phyloP scores from a whole-genome alignment of 2,329 filamentous ascomycete genomes.

The Arthroderma sp. region DNA sequence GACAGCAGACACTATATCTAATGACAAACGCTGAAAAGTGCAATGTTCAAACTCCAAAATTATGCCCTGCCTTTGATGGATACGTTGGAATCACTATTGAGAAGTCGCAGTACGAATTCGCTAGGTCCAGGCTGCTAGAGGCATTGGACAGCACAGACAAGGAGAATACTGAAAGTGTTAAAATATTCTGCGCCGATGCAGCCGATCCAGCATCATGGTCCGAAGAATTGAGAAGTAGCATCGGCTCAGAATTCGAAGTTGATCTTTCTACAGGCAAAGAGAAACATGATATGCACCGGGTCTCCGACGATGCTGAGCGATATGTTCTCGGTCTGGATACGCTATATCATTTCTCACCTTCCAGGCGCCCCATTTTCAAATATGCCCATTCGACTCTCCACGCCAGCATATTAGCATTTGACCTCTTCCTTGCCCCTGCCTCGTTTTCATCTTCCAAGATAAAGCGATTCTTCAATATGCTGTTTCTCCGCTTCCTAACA shows the following conservation, averaged over 20 bases:
- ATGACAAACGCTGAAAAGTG: conserved; percentile 12
- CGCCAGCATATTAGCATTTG: conserved; percentile 44
- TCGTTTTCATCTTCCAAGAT: conserved; percentile 10
- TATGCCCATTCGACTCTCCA: conserved; percentile 29
- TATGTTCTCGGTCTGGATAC: conserved; percentile 41
- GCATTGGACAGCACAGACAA: background rate
- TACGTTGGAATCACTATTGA: conserved; percentile 45
- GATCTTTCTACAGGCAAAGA: background rate
- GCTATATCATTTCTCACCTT: conserved; percentile 45
- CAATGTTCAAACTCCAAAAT: background rate
- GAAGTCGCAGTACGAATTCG: conserved; percentile 30
- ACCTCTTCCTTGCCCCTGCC: conserved; percentile 30
- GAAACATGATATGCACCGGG: background rate
- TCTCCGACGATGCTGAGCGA: conserved; percentile 4
- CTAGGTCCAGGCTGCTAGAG: conserved; percentile 9
- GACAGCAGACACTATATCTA: conserved; percentile 42
- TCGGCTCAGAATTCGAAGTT: background rate
- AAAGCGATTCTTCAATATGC: conserved; percentile 14
- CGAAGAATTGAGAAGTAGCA: conserved; percentile 2
- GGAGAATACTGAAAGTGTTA: background rate
- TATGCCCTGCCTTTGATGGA: conserved; percentile 3
- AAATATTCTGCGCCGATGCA: conserved; percentile 39
- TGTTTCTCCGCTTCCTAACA: conserved; percentile 33
- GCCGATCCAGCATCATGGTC: conserved; percentile 27
- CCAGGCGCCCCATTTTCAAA: conserved; percentile 34